Evolutionary conservation across 352 stramenopile species (phyloP), one percentile per base, ranked within the genome.

Genomic region (Pythium plurisporium): DNA sequence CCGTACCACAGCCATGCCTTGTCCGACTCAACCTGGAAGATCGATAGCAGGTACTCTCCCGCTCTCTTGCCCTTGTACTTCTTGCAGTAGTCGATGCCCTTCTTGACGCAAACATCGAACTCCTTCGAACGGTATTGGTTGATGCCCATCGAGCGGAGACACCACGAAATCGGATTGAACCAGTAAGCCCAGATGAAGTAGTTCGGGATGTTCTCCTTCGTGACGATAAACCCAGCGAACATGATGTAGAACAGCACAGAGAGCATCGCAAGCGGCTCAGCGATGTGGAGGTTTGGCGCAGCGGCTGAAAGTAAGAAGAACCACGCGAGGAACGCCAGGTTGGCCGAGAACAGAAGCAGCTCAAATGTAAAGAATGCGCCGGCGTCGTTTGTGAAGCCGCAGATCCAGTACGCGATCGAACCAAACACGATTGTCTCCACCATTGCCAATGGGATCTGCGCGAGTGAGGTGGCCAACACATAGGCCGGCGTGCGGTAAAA

Each of bases 401-500:
- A 72, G 63, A 89, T 82, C 65, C 72, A 94, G 62, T 91, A 94
- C 5, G 89, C 50, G 41, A 91, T 61, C 10, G 69, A 73, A 22
- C 77, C 81, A 68, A 94, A 91, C 14, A 83, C 42, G 3, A 89
- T 44, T 7, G 76, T 71, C 69, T 91, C 83, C 22, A 77, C 48
- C 17, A 76, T 3, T 59, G 52, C 31, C 41, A 77, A 43, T 10
- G 65, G 73, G 33, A 82, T 67, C 38, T 79, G 73, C 37, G 62
- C 74, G 19, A 79, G 55, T 25, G 69, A 71, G 17, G n/a, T n/a
- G 14, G 54, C 65, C 60, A 89, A 71, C 52, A 73, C 86, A 52
- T 89, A 91, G 5, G 86, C 30, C 36, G 87, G 59, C 17, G 70
- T 82, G 25, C 72, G 72, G 53, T 79, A 90, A 59, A 90, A 89